phyloP scores from a whole-genome alignment of 2,329 filamentous ascomycete genomes.

The Claviceps lovelessii region DNA sequence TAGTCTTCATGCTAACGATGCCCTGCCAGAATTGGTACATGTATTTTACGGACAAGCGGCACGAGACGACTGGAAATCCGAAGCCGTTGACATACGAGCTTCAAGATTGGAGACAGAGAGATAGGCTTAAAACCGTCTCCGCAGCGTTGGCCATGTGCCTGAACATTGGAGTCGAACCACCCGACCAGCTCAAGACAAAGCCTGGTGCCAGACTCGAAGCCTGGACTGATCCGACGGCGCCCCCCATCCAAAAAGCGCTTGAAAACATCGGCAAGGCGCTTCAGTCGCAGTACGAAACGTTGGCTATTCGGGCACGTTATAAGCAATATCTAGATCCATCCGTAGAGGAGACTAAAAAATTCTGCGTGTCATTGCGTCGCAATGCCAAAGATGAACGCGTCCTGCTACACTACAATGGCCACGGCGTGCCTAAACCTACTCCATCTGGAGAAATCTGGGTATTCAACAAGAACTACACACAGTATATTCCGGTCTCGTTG shows the following conservation, averaged over 20 bases:
- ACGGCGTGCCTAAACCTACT: slow-evolving; percentile 91
- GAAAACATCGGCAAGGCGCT: slow-evolving; percentile 91
- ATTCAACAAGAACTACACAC: slow-evolving; percentile 96
- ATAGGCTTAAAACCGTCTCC: slow-evolving; percentile 90
- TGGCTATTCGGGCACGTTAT: slow-evolving; percentile 90
- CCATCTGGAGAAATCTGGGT: slow-evolving; percentile 97
- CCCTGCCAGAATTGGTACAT: slow-evolving; percentile 79
- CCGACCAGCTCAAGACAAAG: slow-evolving; percentile 89
- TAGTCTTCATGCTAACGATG: slow-evolving; percentile 1
- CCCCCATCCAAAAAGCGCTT: slow-evolving; percentile 68
- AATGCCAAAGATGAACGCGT: slow-evolving; percentile 95
- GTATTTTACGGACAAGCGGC: slow-evolving; percentile 97
- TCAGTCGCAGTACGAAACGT: slow-evolving; percentile 91
- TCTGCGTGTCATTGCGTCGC: slow-evolving; percentile 74
- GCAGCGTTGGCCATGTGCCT: slow-evolving; percentile 87
- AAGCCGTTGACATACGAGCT: slow-evolving; percentile 52
- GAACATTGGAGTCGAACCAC: slow-evolving; percentile 94
- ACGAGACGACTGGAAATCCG: slow-evolving; percentile 84
- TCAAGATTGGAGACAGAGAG: slow-evolving; percentile 95
- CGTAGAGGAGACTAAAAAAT: slow-evolving; percentile 93
- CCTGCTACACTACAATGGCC: slow-evolving; percentile 96
- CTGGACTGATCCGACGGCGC: slow-evolving; percentile 83
- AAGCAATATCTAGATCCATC: slow-evolving; percentile 95
- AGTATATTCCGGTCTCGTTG: slow-evolving; percentile 92
- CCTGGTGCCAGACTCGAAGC: slow-evolving; percentile 90